Conservation (phyloP, 495 filamentous ascomycete species). For the Penicillium egyptiacum region DNA sequence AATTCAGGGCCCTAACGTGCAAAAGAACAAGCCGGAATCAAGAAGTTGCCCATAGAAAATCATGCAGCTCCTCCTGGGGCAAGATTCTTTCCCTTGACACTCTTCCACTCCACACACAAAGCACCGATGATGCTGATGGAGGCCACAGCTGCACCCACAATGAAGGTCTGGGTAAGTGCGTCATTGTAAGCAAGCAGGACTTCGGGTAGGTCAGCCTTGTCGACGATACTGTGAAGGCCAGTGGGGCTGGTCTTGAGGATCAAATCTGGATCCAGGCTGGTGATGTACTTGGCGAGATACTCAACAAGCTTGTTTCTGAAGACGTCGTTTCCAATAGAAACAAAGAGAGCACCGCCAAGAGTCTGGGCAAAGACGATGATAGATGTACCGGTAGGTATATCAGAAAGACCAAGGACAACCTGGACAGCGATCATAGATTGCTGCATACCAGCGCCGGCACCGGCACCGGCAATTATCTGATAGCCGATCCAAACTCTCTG, state of each 20-base stretch:
- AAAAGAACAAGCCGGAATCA: not conserved
- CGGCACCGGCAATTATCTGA: slow-evolving; percentile 55
- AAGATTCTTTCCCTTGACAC: slow-evolving; percentile 36
- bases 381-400: slow-evolving; percentile 36
- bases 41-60: not conserved
- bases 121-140: slow-evolving; percentile 33
- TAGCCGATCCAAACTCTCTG: slow-evolving; percentile 58
- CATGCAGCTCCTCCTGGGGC: slow-evolving; percentile 1
- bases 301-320: slow-evolving; percentile 59
- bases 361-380: slow-evolving; percentile 70
- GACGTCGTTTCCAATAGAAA: slow-evolving; percentile 62
- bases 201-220: slow-evolving; percentile 4
- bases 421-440: slow-evolving; percentile 37
- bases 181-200: slow-evolving; percentile 2
- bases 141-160: slow-evolving; percentile 24
- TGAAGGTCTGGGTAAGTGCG: slow-evolving; percentile 29
- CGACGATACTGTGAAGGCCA: not conserved
- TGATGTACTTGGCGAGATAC: slow-evolving; percentile 41
- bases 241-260: slow-evolving; percentile 56
- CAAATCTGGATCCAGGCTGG: slow-evolving; percentile 43
- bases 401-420: slow-evolving; percentile 24
- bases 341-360: slow-evolving; percentile 67
- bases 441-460: slow-evolving; percentile 54
- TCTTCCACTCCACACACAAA: slow-evolving; percentile 51
- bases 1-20: not conserved